Percentiles rank a stretch among this genome's conserved stretches.
Conservation (phyloP, 192 early-diverging fungal genomes). For the Rhizophlyctis rosea region DNA sequence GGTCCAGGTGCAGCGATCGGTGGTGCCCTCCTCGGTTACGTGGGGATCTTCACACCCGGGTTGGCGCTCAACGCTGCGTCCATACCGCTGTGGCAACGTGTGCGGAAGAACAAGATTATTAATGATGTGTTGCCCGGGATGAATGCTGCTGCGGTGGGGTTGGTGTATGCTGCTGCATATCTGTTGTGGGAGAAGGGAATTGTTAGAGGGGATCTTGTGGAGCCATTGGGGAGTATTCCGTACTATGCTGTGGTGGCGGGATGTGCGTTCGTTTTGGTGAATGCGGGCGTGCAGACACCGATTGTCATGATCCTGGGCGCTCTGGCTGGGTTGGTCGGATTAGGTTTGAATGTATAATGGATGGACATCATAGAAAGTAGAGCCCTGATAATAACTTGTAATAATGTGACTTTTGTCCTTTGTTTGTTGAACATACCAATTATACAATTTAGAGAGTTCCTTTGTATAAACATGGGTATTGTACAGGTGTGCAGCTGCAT, state of each 20-base stretch:
- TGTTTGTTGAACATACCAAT: too few relatives aligned
- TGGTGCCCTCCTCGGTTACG: constrained; percentile 50
- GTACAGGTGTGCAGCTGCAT: too few relatives aligned
- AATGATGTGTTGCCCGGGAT: constrained; percentile 54
- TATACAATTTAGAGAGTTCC: too few relatives aligned
- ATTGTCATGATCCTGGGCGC: constrained; percentile 14
- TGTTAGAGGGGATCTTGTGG: constrained; percentile 13
- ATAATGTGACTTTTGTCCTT: too few relatives aligned
- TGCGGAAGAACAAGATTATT: constrained; percentile 38
- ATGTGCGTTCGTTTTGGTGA: constrained; percentile 5
- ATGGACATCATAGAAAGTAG: neutral
- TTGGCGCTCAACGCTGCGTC: constrained; percentile 55
- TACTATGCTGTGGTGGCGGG: constrained; percentile 16
- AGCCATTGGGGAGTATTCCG: constrained; percentile 6
- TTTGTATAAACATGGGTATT: too few relatives aligned
- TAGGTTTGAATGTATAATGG: constrained; percentile 7
- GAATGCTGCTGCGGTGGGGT: constrained; percentile 61
- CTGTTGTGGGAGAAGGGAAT: constrained; percentile 48
- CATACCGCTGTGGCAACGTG: constrained; percentile 60
- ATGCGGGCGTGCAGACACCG: constrained; percentile 9
- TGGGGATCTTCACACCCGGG: constrained; percentile 64
- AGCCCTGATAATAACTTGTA: too few relatives aligned
- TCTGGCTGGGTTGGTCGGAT: constrained; percentile 14
- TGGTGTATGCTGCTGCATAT: constrained; percentile 62
- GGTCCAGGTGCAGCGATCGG: constrained; percentile 20